Conservation (phyloP, 805 yeast genomes). For the Candida awuae region DNA sequence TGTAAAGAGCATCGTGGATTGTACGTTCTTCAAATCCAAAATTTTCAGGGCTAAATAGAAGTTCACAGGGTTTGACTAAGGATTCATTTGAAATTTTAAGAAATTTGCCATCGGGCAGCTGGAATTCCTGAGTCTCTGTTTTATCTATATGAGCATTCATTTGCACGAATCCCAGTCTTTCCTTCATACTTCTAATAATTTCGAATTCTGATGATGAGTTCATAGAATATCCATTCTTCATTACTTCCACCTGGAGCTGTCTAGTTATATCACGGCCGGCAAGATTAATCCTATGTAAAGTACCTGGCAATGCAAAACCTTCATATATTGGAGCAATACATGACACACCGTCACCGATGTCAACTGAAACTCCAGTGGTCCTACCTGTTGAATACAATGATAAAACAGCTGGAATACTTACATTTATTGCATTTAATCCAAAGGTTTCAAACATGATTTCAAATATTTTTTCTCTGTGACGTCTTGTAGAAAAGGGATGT, state of each 20-base stretch:
- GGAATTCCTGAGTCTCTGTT: conserved; percentile 29
- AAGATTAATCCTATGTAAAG: conserved; percentile 65
- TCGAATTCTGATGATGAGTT: conserved; percentile 75
- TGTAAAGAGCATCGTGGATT: conserved; percentile 53
- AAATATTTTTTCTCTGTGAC: conserved; percentile 51
- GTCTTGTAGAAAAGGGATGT: conserved; percentile 71
- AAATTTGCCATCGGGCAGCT: conserved; percentile 78
- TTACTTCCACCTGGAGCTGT: conserved; percentile 57
- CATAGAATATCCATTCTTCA: conserved; percentile 56
- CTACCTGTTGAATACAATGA: conserved; percentile 82
- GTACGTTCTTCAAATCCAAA: conserved; percentile 72
- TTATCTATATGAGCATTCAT: conserved; percentile 28
- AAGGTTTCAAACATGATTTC: conserved; percentile 66
- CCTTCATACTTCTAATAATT: conserved; percentile 71
- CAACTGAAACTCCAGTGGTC: conserved; percentile 85
- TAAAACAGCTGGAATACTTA: conserved; percentile 69
- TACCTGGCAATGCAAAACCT: conserved; percentile 72
- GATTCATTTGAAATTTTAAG: conserved; percentile 27
- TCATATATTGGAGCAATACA: conserved; percentile 85
- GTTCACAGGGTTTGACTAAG: conserved; percentile 42
- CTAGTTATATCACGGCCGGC: conserved; percentile 87
- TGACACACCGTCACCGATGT: conserved; percentile 90
- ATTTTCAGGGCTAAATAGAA: conserved; percentile 72
- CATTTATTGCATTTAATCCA: conserved; percentile 67
- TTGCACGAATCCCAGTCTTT: conserved; percentile 60